Evolutionary conservation across 148 eudicot species (phyloP).

Genomic region (Simmondsia chinensis): DNA sequence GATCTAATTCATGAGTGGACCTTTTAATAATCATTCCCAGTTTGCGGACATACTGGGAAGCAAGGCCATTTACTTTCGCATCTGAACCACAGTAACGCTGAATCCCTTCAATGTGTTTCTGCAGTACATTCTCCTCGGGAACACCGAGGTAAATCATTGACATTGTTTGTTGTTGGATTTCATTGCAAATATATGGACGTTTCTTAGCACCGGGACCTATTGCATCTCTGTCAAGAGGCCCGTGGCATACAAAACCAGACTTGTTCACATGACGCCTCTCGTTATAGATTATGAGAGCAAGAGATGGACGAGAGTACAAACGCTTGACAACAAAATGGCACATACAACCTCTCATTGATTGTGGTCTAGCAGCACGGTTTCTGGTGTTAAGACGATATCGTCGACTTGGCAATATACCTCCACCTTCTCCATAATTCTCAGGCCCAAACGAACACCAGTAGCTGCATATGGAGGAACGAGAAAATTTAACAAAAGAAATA

Average conservation of each 20-base stretch:
- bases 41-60: slow-evolving; percentile 93
- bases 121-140: slow-evolving; percentile 86
- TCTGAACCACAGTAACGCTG: slow-evolving; percentile 79
- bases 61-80: slow-evolving; percentile 54
- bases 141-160: slow-evolving; percentile 96
- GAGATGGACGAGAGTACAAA: slow-evolving; percentile 70
- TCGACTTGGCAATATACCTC: slow-evolving; percentile 79
- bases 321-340: slow-evolving; percentile 97
- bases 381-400: slow-evolving; percentile 86
- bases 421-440: slow-evolving; percentile 98
- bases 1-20: slow-evolving; percentile 86
- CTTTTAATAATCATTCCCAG: slow-evolving; percentile 86
- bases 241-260: slow-evolving; percentile 89
- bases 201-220: slow-evolving; percentile 95
- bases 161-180: slow-evolving; percentile 95
- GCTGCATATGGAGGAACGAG: slow-evolving; percentile 53
- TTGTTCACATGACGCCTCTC: slow-evolving; percentile 82
- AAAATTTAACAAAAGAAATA: no score
- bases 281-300: slow-evolving; percentile 72
- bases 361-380: slow-evolving; percentile 97
- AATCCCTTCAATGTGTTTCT: slow-evolving; percentile 88
- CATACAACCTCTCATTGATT: slow-evolving; percentile 94
- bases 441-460: slow-evolving; percentile 99
- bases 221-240: slow-evolving; percentile 94
- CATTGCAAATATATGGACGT: slow-evolving; percentile 71